phyloP scores from a whole-genome alignment of 495 filamentous ascomycete species.

The Bryoglossum gracile region DNA sequence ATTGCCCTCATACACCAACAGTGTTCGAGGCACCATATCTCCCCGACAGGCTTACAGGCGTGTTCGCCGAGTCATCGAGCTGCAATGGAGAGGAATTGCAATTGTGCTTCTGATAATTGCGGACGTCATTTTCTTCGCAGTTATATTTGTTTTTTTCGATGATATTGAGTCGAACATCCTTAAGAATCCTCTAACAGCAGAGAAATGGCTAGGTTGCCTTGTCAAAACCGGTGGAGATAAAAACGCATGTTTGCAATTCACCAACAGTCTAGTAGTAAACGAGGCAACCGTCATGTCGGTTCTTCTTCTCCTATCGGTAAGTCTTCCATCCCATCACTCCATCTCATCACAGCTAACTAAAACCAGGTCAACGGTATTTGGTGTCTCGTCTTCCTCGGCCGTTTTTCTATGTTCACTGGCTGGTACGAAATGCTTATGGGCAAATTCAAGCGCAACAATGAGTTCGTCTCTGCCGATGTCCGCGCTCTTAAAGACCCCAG shows the following conservation, averaged over 20 bases:
- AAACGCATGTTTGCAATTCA: slow-evolving; percentile 52
- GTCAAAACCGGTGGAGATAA: slow-evolving; percentile 51
- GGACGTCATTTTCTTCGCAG: slow-evolving; percentile 86
- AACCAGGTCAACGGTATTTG: slow-evolving; percentile 73
- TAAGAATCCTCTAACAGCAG: slow-evolving; percentile 44
- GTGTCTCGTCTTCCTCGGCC: slow-evolving; percentile 71
- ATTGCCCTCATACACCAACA: slow-evolving; percentile 71
- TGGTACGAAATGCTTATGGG: slow-evolving; percentile 64
- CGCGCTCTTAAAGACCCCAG: slow-evolving; percentile 50
- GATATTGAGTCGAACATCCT: slow-evolving; percentile 50
- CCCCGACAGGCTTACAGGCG: slow-evolving; percentile 84
- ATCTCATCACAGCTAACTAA: slow-evolving; percentile 19
- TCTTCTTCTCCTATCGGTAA: slow-evolving; percentile 72
- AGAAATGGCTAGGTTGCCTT: slow-evolving; percentile 67
- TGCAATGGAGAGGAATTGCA: slow-evolving; percentile 89
- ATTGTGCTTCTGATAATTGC: slow-evolving; percentile 81
- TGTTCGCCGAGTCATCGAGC: slow-evolving; percentile 73
- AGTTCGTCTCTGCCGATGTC: slow-evolving; percentile 87
- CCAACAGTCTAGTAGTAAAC: slow-evolving; percentile 53
- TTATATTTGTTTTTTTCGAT: slow-evolving; percentile 84
- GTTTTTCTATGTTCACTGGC: slow-evolving; percentile 72
- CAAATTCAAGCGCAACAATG: slow-evolving; percentile 41
- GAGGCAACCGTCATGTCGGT: slow-evolving; percentile 75
- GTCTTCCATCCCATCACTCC: slow-evolving; percentile 16
- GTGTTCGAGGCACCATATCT: slow-evolving; percentile 66